phyloP scores from a whole-genome alignment of 208 protist species.

The Leishmania guyanensis region DNA sequence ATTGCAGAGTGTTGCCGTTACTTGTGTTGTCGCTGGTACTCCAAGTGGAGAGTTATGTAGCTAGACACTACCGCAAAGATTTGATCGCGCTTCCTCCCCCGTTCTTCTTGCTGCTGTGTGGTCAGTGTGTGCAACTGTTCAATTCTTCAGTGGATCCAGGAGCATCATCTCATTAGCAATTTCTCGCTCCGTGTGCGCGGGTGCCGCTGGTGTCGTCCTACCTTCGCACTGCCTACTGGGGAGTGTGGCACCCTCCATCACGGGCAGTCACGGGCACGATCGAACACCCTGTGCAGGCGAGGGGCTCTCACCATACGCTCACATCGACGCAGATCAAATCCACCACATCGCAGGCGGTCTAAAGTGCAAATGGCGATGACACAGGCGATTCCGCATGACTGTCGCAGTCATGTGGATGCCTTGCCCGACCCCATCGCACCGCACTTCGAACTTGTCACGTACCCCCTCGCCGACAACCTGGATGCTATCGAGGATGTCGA shows the following conservation, averaged over 20 bases:
- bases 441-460: slow-evolving; percentile 20
- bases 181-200: background rate
- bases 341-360: background rate
- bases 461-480: slow-evolving; percentile 13
- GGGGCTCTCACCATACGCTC: background rate
- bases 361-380: slow-evolving; percentile 4
- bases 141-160: background rate
- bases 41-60: background rate
- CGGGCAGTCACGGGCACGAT: background rate
- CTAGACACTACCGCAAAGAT: background rate
- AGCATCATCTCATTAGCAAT: background rate
- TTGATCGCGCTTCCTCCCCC: background rate
- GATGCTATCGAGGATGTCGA: slow-evolving; percentile 40
- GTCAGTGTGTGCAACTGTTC: background rate
- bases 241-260: background rate
- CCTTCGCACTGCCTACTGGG: background rate
- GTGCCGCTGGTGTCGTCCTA: background rate
- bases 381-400: background rate
- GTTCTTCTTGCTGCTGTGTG: background rate
- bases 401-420: slow-evolving; percentile 3
- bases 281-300: background rate
- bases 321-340: background rate
- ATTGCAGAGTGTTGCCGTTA: background rate
- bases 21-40: too few species aligned
- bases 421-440: slow-evolving; percentile 26